Percentiles rank a stretch among this genome's conserved stretches.
These are phyloP conservation scores for Entomophthora muscae DNA, from an alignment of 371 early-diverging fungal species.

Conservation along the genomic window DNA sequence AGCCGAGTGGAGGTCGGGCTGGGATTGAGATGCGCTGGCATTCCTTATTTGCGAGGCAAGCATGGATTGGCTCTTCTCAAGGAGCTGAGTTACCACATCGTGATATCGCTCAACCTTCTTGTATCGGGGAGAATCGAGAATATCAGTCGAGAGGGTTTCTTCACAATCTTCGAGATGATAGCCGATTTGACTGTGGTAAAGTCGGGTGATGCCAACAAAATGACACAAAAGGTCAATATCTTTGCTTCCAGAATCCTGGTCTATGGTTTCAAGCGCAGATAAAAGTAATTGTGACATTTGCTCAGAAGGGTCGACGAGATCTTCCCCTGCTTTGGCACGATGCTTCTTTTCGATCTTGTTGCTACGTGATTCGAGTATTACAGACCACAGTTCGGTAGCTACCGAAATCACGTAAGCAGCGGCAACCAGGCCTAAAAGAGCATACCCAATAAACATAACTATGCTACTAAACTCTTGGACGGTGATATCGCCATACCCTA, in stretches of 20 bases:
- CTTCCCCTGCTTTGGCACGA: background rate
- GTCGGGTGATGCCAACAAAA: background rate
- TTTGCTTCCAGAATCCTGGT: background rate
- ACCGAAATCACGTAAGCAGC: slow-evolving; percentile 8
- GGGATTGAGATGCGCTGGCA: background rate
- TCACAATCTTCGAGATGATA: background rate
- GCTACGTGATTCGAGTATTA: background rate
- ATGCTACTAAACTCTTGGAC: background rate
- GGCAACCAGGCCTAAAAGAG: slow-evolving; percentile 5
- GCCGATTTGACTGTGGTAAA: background rate
- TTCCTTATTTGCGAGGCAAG: background rate
- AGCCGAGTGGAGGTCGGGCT: background rate
- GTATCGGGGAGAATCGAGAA: background rate
- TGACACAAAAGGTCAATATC: background rate
- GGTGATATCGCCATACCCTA: slow-evolving; percentile 9
- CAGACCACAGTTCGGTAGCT: background rate
- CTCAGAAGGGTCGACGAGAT: background rate
- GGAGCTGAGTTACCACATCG: background rate
- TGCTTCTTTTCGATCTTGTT: slow-evolving; percentile 3
- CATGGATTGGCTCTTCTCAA: background rate
- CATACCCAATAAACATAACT: slow-evolving; percentile 3
- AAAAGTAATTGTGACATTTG: background rate
- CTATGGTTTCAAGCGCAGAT: background rate
- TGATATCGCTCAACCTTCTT: background rate
- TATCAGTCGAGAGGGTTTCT: background rate